Evolutionary conservation across 805 yeast genomes (phyloP), one percentile per base, ranked within the genome.

Genomic region (Ogataea chonburiensis): DNA sequence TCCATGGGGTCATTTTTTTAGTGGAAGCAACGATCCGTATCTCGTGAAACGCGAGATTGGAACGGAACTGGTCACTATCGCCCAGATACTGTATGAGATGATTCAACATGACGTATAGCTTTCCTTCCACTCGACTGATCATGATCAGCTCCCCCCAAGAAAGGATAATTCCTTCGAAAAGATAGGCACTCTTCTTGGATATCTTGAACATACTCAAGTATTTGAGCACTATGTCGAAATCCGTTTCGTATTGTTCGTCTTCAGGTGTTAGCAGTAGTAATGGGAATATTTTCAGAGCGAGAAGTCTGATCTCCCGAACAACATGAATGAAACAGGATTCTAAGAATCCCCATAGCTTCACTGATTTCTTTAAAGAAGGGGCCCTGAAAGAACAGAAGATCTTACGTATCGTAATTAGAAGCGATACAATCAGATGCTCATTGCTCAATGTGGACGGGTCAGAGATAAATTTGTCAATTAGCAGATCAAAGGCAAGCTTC

Each of bases 1-100:
- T 86, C 75, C 91, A 88, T 0, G 95, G 81, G 0, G 95, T 76
- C 22, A 74, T 62, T 1, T 67, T 60, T 46, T 75, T 74, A 1
- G 75, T 65, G 12, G 62, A 50, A 0, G 96, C 81, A 9, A 84
- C 69, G 21, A 70, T 61, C 15, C 75, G 62, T 4, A 91, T 61
- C 38, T 77, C 75, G 51, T 79, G 81, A 45, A 79, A 77, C 0
- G 87, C 87, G 47, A 84, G 64, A 47, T 86, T 77, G 1, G 79
- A 73, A 43, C 77, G 79, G 49, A 81, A 82, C 34, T 75, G 77
- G 54, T 80, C 80, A 3, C 66, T 51, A 12, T 82, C 83, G 4
- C 81, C 82, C 43, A 88, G 66, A 16, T 75, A 71, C 40, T 79
- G 81, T 6, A 87, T 69, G 22, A 91, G 56, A 47, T 78, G 78